Evolutionary conservation across 139 green algal genomes (phyloP), one percentile per base, ranked within the genome.

Genomic region (Picochlorum sp.): DNA sequence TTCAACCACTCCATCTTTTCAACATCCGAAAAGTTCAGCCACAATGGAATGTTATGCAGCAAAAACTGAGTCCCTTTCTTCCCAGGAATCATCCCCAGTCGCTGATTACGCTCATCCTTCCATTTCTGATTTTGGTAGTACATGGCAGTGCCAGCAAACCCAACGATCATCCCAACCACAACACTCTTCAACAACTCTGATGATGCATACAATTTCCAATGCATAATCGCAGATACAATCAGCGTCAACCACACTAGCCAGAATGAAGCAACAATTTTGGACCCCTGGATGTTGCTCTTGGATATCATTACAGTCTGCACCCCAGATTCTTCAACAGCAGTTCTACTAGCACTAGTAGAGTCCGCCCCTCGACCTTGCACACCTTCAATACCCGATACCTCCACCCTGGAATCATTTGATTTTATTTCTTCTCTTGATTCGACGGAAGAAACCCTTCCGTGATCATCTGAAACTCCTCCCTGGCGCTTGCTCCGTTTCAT

Each of bases 1-100:
- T 96, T 96, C 3, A 95, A 58, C 88, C 88, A 96, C 81, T 92
- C 84, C 58, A 93, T 79, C 63, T 90, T 91, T 55, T 96, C 89
- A 0, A 67, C 69, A 3, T 93, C 80, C 9, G 78, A 78, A 57
- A 88, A 86, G 50, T 37, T 72, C 26, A 96, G 72, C 85, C 84
- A 90, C 4, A 79, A 75, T 4, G 89, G 89, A 45, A 92, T 70
- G 15, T 79, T 52, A 52, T 83, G 79, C 45, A 91, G 62, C 62
- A 94, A 64, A 60, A 70, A 59, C 60, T 84, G 77, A 57, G 92
- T 72, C 9, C 88, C 89, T 66, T 95, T 91, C 18, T 82, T 69
- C 0, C 89, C 89, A 7, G 88, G 74, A 8, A 80, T 77, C 24
- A 83, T 61, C 20, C 45, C 64, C 45, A 76, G 63, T 13, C 60